Percentiles rank a stretch among this genome's conserved stretches.
phyloP scores from a whole-genome alignment of 805 yeast species.

The Cyberlindnera veronae region DNA sequence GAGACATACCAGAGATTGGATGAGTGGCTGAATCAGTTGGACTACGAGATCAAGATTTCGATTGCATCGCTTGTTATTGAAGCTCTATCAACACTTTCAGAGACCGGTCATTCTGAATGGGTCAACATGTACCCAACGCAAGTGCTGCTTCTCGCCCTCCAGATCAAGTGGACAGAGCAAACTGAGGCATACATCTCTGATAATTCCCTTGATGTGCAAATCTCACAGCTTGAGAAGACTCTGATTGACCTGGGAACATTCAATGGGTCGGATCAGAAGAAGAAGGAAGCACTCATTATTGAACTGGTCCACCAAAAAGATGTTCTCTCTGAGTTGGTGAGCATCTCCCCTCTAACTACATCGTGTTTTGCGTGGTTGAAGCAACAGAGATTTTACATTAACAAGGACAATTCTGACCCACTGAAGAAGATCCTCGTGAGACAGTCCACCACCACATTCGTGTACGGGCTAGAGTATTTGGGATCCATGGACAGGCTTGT shows the following conservation, averaged over 20 bases:
- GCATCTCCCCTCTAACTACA: conserved; percentile 9
- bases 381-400: conserved; percentile 46
- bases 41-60: conserved; percentile 46
- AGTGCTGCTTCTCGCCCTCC: conserved; percentile 48
- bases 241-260: conserved; percentile 14
- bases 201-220: background rate
- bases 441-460: conserved; percentile 49
- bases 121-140: conserved; percentile 51
- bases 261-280: conserved; percentile 41
- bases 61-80: conserved; percentile 35
- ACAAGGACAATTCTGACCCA: conserved; percentile 20
- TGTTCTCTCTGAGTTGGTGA: conserved; percentile 27
- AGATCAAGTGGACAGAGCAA: conserved; percentile 49
- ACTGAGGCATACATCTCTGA: conserved; percentile 33
- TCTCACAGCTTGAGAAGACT: background rate
- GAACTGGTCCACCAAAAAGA: conserved; percentile 62
- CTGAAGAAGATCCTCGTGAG: conserved; percentile 38
- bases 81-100: conserved; percentile 30
- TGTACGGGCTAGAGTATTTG: conserved; percentile 78
- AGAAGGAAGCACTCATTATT: conserved; percentile 57
- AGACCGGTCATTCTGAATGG: conserved; percentile 30
- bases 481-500: conserved; percentile 76
- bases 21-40: conserved; percentile 64
- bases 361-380: conserved; percentile 45
- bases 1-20: conserved; percentile 41